Base-by-base conservation (phyloP, 1,284 basidiomycete species). In the Leucoagaricus sp. region DNA sequence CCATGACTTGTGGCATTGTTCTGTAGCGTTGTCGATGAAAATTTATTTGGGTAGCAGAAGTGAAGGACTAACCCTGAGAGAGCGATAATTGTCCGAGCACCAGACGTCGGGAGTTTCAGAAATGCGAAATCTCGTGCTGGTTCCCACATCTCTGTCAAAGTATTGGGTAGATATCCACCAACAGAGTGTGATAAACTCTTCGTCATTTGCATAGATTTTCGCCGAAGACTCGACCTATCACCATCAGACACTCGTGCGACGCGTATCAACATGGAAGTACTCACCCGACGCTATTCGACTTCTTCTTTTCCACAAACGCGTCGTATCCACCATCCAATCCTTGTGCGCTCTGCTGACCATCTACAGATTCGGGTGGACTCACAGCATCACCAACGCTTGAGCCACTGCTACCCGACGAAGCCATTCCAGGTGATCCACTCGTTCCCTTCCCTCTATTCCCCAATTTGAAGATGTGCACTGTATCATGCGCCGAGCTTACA, bases 101-200 rank as follows among this genome's bases (percentile, higher is more conserved):
- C 93, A 44, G 69, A 70, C 0, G 69, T 72, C n/a, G 96, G 94
- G 31, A 99, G 74, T 67, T 93, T 89, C 59, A 98, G 77, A 70
- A 86, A 96, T 0, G 97, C 96, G 71, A 99, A 99, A 69, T 98
- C 96, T 3, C 97, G 80, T 48, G 91, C 83, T 0, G 97, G 96
- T 67, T 99, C 97, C 96, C 96, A 99, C 77, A 98, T 89, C 70
- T 98, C 96, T 9, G 95, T 93, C 34, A 99, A 72, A 1, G 93
- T 88, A 63, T 89, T 89, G 0, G 96, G 97, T 6, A 98, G 80
- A 68, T 97, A 97, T 0, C 91, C 91, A 5, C 96, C 94, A 12
- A 96, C 85, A 0, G 89, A 89, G 12, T 89, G 82, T 0, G 93
- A 90, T 33, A 96, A 71, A 56, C 81, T 85, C 70, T 93, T 91